These are phyloP conservation scores for Senecio squalidus DNA, from an alignment of 140 eudicot species.

Conservation along the genomic window DNA sequence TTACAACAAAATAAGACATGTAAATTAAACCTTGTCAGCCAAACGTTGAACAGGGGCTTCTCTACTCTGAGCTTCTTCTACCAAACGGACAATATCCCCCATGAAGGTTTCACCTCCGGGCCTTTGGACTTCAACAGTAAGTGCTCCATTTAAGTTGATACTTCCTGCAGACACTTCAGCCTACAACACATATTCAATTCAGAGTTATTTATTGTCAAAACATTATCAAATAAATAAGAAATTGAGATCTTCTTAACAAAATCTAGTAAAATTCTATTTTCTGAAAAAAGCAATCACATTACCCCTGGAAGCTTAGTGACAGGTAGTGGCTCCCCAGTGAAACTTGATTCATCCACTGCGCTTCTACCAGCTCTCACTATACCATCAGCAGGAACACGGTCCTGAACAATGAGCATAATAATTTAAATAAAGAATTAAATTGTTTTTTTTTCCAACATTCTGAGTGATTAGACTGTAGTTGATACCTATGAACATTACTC, in stretches of 20 bases:
- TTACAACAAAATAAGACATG: neutral
- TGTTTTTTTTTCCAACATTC: neutral
- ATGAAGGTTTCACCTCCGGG: constrained; percentile 97
- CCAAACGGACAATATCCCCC: constrained; percentile 94
- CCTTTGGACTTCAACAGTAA: constrained; percentile 83
- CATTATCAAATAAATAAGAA: neutral
- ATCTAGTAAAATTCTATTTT: neutral
- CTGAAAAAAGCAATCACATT: constrained; percentile 16
- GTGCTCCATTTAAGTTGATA: constrained; percentile 89
- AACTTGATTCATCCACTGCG: constrained; percentile 94
- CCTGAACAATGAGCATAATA: constrained; percentile 41
- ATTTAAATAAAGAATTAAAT: neutral
- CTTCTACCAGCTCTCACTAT: constrained; percentile 94
- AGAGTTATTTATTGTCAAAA: neutral
- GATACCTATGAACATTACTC: neutral
- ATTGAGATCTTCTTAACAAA: neutral
- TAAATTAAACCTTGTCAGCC: constrained; percentile 78
- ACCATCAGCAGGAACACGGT: constrained; percentile 99
- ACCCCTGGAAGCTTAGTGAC: constrained; percentile 99
- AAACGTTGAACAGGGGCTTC: constrained; percentile 98
- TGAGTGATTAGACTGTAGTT: neutral
- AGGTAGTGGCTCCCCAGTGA: constrained; percentile 97
- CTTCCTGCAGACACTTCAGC: constrained; percentile 96
- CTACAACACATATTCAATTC: constrained; percentile 31
- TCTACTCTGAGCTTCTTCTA: constrained; percentile 96